Percentiles rank a stretch among this genome's conserved stretches.
These are phyloP conservation scores for Cucurbita maxima DNA, from an alignment of 306 rosid genomes.

Conservation along the genomic window DNA sequence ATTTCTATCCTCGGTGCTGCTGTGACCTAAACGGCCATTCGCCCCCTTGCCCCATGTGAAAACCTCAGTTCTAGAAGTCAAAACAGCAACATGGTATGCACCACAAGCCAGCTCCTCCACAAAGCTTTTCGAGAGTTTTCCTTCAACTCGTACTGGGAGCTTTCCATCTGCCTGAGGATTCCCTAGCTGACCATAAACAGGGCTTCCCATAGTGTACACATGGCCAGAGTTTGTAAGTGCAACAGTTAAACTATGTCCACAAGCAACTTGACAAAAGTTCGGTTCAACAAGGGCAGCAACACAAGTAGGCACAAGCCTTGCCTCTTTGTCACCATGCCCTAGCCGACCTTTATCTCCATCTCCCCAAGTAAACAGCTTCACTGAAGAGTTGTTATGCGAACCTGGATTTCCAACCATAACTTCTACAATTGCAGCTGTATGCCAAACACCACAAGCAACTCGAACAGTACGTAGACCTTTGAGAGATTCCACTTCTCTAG, in stretches of 20 bases:
- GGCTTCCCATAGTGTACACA: constrained; percentile 93
- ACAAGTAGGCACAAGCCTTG: constrained; percentile 95
- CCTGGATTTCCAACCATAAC: constrained; percentile 92
- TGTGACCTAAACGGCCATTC: constrained; percentile 97
- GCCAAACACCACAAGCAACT: constrained; percentile 99
- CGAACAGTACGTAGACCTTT: constrained; percentile 94
- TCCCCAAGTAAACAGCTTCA: constrained; percentile 97
- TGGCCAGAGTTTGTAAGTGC: constrained; percentile 83
- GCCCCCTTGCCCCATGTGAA: constrained; percentile 99
- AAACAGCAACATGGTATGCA: constrained; percentile 90
- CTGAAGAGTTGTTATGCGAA: constrained; percentile 89
- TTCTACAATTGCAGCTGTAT: constrained; percentile 97
- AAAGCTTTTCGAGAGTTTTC: constrained; percentile 65
- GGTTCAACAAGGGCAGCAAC: constrained; percentile 92
- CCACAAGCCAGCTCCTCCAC: constrained; percentile 99
- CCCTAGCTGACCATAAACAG: constrained; percentile 94
- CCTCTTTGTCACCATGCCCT: constrained; percentile 96
- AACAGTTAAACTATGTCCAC: constrained; percentile 92
- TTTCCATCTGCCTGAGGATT: constrained; percentile 84
- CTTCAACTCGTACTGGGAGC: constrained; percentile 67
- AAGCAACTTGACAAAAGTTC: constrained; percentile 79
- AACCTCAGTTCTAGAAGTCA: constrained; percentile 92
- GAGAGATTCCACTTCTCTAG: constrained; percentile 92
- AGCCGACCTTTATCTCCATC: constrained; percentile 98
- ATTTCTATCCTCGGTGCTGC: constrained; percentile 71